Percentiles rank a stretch among this genome's conserved stretches.
These are phyloP conservation scores for Closterium sp. DNA, from an alignment of 139 green algal genomes.

Conservation along the genomic window DNA sequence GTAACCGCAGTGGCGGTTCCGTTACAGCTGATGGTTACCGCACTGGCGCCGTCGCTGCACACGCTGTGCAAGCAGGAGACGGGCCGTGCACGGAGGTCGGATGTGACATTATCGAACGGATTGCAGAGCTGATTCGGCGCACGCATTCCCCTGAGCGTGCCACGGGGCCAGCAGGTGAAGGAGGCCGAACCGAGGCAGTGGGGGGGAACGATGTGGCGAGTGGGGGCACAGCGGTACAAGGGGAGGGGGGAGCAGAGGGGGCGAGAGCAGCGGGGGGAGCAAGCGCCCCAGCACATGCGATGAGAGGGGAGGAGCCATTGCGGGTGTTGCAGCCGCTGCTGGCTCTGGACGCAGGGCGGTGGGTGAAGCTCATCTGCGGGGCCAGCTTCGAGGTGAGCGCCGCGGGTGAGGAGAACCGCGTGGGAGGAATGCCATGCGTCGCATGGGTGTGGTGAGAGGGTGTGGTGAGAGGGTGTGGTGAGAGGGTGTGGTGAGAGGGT, in stretches of 20 bases:
- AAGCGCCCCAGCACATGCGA: no score
- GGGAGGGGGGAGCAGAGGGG: neutral
- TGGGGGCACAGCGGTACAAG: neutral
- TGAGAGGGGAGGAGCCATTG: neutral
- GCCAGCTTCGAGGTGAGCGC: constrained; percentile 45
- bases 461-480: no score
- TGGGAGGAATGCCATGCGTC: no score
- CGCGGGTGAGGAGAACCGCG: neutral
- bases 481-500: no score
- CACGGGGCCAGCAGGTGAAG: no score
- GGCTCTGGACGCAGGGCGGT: constrained; percentile 7
- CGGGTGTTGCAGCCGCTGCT: neutral
- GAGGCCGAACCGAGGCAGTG: no score
- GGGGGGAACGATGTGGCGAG: no score
- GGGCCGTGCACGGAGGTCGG: no score
- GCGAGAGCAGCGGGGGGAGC: neutral
- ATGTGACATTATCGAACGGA: neutral
- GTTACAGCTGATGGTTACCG: neutral
- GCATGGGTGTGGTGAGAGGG: no score
- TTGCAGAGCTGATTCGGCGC: neutral
- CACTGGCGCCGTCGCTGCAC: no score
- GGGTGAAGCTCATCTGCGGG: constrained; percentile 53
- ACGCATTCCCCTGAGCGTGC: neutral
- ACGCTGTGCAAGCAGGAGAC: neutral
- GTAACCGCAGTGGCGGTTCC: neutral